Conservation (phyloP, 176 grass and related monocot species). For the Avena sativa region DNA sequence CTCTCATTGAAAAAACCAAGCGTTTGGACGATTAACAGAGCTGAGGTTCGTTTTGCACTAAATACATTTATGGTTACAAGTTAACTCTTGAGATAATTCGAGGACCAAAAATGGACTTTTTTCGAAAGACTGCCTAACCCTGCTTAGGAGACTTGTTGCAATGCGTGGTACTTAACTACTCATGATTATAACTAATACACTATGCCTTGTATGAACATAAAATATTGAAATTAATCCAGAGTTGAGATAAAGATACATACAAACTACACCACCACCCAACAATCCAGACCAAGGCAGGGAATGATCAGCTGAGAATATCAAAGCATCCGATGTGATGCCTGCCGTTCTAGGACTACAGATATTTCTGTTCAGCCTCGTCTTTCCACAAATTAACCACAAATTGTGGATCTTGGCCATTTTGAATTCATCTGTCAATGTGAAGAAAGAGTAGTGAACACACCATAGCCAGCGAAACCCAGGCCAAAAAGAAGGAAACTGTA, state of each 20-base stretch:
- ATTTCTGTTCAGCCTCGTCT: neutral
- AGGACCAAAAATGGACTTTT: too few species aligned
- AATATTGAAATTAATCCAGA: neutral
- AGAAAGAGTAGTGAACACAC: slow-evolving; percentile 50
- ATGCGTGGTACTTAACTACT: too few species aligned
- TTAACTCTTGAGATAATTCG: too few species aligned
- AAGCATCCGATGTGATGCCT: slow-evolving; percentile 19
- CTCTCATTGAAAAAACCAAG: too few species aligned
- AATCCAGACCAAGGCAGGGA: neutral
- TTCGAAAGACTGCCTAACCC: too few species aligned
- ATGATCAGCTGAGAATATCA: neutral
- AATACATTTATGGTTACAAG: too few species aligned
- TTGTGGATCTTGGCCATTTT: neutral
- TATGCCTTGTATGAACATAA: neutral
- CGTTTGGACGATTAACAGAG: too few species aligned
- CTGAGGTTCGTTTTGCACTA: too few species aligned
- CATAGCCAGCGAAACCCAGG: slow-evolving; percentile 64
- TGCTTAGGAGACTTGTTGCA: too few species aligned
- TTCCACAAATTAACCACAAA: neutral
- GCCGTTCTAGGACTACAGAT: neutral
- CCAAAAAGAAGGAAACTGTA: slow-evolving; percentile 70
- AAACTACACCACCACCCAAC: neutral
- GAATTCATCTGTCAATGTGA: slow-evolving; percentile 16
- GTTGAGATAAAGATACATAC: neutral
- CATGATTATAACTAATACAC: too few species aligned